phyloP scores from a whole-genome alignment of 306 rosid genomes.

The Urtica urens region DNA sequence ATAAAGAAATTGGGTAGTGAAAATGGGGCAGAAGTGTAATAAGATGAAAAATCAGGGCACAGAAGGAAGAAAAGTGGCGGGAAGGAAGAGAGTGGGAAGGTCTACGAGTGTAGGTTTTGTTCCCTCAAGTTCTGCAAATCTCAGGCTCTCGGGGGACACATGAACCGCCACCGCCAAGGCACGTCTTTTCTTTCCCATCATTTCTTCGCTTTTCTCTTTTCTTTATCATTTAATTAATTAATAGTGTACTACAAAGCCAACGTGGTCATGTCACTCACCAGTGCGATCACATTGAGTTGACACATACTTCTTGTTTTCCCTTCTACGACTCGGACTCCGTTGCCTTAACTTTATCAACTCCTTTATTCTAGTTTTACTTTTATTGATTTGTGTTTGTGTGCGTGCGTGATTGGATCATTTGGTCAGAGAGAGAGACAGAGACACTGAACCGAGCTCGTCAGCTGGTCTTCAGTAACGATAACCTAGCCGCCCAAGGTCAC shows the following conservation, averaged over 20 bases:
- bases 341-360: too few species aligned
- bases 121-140: conserved; percentile 99
- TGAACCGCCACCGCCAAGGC: conserved; percentile 99
- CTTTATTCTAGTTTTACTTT: conserved; percentile 7
- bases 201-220: conserved; percentile 9
- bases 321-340: too few species aligned
- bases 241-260: not conserved
- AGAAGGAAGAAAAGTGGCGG: conserved; percentile 84
- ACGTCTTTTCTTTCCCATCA: conserved; percentile 5
- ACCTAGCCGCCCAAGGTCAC: conserved; percentile 46
- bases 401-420: too few species aligned
- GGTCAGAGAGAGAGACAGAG: conserved; percentile 96
- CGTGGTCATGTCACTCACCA: not conserved
- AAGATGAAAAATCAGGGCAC: conserved; percentile 38
- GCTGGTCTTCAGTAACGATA: conserved; percentile 77
- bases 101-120: conserved; percentile 97
- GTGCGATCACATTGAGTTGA: too few species aligned
- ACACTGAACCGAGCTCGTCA: conserved; percentile 93
- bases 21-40: conserved; percentile 8
- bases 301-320: too few species aligned
- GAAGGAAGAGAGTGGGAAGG: conserved; percentile 76
- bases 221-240: not conserved
- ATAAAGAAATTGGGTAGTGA: too few species aligned
- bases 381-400: conserved; percentile 9
- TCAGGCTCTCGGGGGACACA: conserved; percentile 99